Evolutionary conservation across 1,284 basidiomycete species (phyloP).

Genomic region (Cystobasidium pallidum): DNA sequence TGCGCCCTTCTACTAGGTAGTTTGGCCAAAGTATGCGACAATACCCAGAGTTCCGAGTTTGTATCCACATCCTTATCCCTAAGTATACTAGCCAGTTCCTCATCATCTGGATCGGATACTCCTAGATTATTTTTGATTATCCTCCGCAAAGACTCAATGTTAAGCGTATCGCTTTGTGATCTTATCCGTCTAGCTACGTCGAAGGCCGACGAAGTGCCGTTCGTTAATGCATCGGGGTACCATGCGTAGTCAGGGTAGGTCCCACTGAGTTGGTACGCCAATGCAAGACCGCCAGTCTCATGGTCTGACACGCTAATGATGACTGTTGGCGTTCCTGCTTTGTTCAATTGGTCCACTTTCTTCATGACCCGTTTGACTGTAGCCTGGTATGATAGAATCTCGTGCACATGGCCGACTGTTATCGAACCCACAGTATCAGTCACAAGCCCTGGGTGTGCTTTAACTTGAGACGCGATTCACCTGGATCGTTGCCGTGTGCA

Average conservation of each 20-base stretch:
- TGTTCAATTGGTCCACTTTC: slow-evolving; percentile 54
- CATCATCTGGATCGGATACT: slow-evolving; percentile 51
- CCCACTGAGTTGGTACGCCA: slow-evolving; percentile 55
- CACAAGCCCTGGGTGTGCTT: neutral
- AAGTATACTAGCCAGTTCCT: slow-evolving; percentile 54
- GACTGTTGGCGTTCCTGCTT: slow-evolving; percentile 53
- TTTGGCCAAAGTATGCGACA: slow-evolving; percentile 45
- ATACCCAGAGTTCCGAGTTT: slow-evolving; percentile 39
- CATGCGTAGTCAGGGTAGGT: slow-evolving; percentile 54
- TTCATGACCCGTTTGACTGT: slow-evolving; percentile 54
- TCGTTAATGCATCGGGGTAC: slow-evolving; percentile 56
- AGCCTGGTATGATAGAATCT: slow-evolving; percentile 57
- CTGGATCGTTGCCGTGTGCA: slow-evolving; percentile 54
- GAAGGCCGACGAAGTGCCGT: slow-evolving; percentile 55
- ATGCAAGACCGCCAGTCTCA: slow-evolving; percentile 58
- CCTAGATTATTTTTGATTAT: slow-evolving; percentile 52
- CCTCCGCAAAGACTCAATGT: slow-evolving; percentile 46
- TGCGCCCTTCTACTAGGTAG: slow-evolving; percentile 55
- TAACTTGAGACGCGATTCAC: neutral
- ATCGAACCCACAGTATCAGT: neutral
- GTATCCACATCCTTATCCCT: slow-evolving; percentile 45
- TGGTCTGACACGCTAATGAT: slow-evolving; percentile 57
- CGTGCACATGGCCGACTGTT: slow-evolving; percentile 52
- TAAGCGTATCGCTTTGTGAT: slow-evolving; percentile 41
- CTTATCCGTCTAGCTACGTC: slow-evolving; percentile 50